Conservation (phyloP, 352 stramenopile species). For the Phytophthora crassamura region DNA sequence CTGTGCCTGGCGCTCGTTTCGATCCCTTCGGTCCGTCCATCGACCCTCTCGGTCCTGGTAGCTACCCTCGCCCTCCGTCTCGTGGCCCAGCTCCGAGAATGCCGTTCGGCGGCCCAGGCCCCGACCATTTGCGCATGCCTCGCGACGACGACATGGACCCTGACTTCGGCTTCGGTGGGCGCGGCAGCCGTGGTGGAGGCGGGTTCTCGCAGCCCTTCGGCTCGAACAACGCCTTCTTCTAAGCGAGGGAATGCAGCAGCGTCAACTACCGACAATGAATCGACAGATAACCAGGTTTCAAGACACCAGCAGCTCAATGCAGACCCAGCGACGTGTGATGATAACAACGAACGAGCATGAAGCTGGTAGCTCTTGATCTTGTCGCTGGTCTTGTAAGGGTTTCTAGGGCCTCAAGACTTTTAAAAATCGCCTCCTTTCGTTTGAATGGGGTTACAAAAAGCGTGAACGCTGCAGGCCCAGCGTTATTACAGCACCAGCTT, state of each 20-base stretch:
- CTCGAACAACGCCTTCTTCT: conserved; percentile 77
- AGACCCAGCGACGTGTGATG: no score
- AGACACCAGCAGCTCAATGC: no score
- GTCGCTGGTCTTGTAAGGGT: no score
- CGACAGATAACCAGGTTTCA: no score
- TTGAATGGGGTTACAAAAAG: conserved; percentile 23
- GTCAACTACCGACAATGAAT: no score
- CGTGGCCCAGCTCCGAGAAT: conserved; percentile 56
- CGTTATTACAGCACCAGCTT: conserved; percentile 69
- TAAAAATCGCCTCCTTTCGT: conserved; percentile 3
- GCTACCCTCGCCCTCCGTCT: conserved; percentile 46
- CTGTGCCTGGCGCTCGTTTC: conserved; percentile 79
- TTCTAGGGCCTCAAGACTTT: no score
- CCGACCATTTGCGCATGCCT: conserved; percentile 85
- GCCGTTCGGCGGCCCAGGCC: conserved; percentile 79
- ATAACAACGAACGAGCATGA: no score
- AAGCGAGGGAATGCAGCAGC: conserved; percentile 12
- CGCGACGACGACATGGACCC: conserved; percentile 65
- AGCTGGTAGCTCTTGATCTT: no score
- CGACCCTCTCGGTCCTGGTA: conserved; percentile 56
- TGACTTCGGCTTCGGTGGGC: conserved; percentile 46
- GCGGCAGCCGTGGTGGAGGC: conserved; percentile 34
- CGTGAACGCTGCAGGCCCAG: conserved; percentile 1
- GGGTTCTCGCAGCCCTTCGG: conserved; percentile 62
- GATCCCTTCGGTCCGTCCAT: conserved; percentile 81